phyloP scores from a whole-genome alignment of 805 yeast species.

The Kodamaea lidongshanica region DNA sequence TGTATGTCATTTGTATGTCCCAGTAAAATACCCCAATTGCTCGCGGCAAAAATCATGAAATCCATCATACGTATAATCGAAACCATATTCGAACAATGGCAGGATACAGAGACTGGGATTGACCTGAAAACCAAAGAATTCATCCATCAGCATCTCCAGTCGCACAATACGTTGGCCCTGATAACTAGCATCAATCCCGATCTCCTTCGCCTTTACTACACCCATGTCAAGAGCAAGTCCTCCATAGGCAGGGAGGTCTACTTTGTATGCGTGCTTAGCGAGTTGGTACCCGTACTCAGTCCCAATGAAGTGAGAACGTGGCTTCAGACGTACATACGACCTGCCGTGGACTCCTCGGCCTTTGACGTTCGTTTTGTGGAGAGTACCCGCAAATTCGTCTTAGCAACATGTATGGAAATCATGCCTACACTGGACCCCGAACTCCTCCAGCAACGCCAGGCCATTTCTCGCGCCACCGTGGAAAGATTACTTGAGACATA shows the following conservation, averaged over 20 bases:
- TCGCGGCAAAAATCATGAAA: too few species aligned
- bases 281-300: slow-evolving; percentile 26
- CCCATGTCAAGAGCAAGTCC: slow-evolving; percentile 21
- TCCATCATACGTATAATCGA: slow-evolving; percentile 23
- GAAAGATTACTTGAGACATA: slow-evolving; percentile 21
- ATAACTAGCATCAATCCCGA: slow-evolving; percentile 30
- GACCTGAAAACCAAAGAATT: background rate
- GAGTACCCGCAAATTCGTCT: slow-evolving; percentile 21
- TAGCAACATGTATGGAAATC: slow-evolving; percentile 7
- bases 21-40: too few species aligned
- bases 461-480: slow-evolving; percentile 18
- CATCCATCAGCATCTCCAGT: slow-evolving; percentile 11
- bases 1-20: too few species aligned
- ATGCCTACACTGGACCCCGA: slow-evolving; percentile 17
- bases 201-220: slow-evolving; percentile 29
- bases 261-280: slow-evolving; percentile 35
- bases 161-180: slow-evolving; percentile 31
- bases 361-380: slow-evolving; percentile 33
- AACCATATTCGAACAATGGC: slow-evolving; percentile 20
- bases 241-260: slow-evolving; percentile 28
- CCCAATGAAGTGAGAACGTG: slow-evolving; percentile 36
- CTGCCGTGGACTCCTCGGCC: slow-evolving; percentile 58
- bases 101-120: slow-evolving; percentile 5
- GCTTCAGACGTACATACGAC: slow-evolving; percentile 42
- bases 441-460: slow-evolving; percentile 15